phyloP scores from a whole-genome alignment of 108 stramenopile genomes.

The Schizochytrium sp. region DNA sequence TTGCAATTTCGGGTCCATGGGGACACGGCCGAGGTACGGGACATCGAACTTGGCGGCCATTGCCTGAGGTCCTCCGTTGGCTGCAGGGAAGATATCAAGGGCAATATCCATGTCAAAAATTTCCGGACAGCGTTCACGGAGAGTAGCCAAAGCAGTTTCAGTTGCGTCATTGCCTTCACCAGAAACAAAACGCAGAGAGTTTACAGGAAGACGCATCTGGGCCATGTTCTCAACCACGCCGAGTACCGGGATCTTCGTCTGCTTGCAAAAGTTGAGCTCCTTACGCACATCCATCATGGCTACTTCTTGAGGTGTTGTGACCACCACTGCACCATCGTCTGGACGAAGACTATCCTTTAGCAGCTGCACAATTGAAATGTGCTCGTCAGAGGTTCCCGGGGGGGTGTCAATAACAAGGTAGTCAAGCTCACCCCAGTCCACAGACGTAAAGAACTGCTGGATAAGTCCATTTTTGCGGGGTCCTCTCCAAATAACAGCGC shows the following conservation, averaged over 20 bases:
- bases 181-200: constrained; percentile 77
- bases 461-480: constrained; percentile 99
- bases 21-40: constrained; percentile 89
- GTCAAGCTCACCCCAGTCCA: constrained; percentile 85
- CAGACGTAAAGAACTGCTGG: constrained; percentile 96
- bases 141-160: constrained; percentile 72
- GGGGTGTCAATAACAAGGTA: constrained; percentile 98
- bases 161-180: constrained; percentile 74
- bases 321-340: constrained; percentile 80
- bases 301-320: constrained; percentile 98
- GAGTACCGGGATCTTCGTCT: constrained; percentile 91
- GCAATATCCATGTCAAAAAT: constrained; percentile 74
- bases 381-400: constrained; percentile 99
- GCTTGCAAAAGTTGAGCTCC: constrained; percentile 96
- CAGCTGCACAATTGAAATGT: constrained; percentile 97
- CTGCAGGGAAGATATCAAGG: constrained; percentile 83
- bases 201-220: constrained; percentile 77
- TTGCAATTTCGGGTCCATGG: constrained; percentile 92
- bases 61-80: constrained; percentile 81
- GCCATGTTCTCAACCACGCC: constrained; percentile 99
- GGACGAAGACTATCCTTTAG: constrained; percentile 81
- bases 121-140: constrained; percentile 84
- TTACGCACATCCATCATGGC: constrained; percentile 98
- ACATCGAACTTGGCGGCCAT: constrained; percentile 90
- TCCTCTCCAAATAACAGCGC: constrained; percentile 98